Base-by-base conservation (phyloP, 768 basidiomycete genomes). In the Mycena floridula region DNA sequence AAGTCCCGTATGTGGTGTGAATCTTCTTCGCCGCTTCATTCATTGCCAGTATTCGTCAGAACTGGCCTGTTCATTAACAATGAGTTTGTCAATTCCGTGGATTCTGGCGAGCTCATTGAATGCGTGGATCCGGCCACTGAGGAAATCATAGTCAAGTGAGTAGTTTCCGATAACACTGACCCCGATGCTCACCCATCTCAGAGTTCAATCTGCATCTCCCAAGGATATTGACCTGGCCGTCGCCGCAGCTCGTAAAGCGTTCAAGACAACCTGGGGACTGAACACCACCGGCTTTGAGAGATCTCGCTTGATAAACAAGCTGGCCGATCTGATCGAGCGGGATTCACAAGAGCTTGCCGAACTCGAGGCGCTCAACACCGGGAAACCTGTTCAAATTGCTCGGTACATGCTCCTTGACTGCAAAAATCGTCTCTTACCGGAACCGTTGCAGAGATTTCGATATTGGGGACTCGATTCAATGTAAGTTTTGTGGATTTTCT, bases 51-150 rank as follows among this genome's bases (percentile, higher is more conserved):
- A n/a, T n/a, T n/a, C n/a, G 70, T 93, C 27, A 82, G 83, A 8
- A 89, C 87, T 6, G 90, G 90, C 15, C 73, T 95, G 21, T 97
- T 89, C 69, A 93, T 97, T 66, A 82, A 93, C 70, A 90, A 89
- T 59, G 76, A 91, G 58, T 94, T 91, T 55, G 84, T 89, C 23
- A 61, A 79, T n/a, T 88, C 86, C 5, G 71, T 74, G 21, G 84
- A 88, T 54, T 84, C 80, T 25, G 57, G 67, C 12, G 83, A 85
- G 45, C 60, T 71, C 36, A 78, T 90, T 58, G 59, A 75, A 86
- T 88, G 53, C 52, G 79, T 61, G 32, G 40, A 93, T 57, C 90
- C 90, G 18, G 74, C 85, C 0, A 92, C 86, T 5, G 90, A 91
- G 64, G 76, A 85, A 45, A 59, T 71, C 24, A 73, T 93, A 35